Base-by-base conservation (phyloP, 2,329 filamentous ascomycete species). In the Akanthomyces uredinophilus region DNA sequence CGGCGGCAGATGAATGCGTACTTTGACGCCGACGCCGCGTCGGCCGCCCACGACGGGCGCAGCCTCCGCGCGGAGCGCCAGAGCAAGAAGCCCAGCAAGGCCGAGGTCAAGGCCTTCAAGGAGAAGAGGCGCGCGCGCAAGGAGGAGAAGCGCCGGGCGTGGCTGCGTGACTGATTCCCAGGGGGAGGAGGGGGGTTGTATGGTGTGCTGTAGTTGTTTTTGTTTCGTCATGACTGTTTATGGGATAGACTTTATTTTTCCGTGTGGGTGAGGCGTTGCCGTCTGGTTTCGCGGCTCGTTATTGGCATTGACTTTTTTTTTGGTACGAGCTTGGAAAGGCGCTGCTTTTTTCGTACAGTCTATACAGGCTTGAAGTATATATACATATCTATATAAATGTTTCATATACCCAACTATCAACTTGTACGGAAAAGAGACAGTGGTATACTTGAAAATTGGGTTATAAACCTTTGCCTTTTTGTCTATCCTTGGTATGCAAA, bases 1-100 rank as follows among this genome's bases (percentile, higher is more conserved):
- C 83, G 81, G 57, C 83, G 95, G 50, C 95, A 98, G 78, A 90
- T 98, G 89, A 90, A 91, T 71, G 91, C 92, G 46, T 98, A 89
- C 77, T 99, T 98, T 74, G 94, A 99, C 72, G 93, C 97, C 49
- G 93, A 98, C 74, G 91, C 92, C 5, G 93, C 92, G 3, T 94
- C 93, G 5, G 97, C 96, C 71, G 85, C 86, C 63, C 93, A 99
- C 71, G 89, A 96, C 68, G 95, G 95, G 2, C 85, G 89, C 63
- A 97, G 93, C 71, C 79, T 99, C 63, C 96, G 94, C 77, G 95
- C 92, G 2, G 95, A 99, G 79, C 83, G 95, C 61, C 87, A 90
- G 63, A 87, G 87, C 60, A 93, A 95, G 83, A 92, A 91, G 76
- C 82, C 94, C 27, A 89, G 79, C 62, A 96, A 94, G 80, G 81